Evolutionary conservation across 441 rosid species (phyloP), one percentile per base, ranked within the genome.

Genomic region (Eutrema salsugineum): DNA sequence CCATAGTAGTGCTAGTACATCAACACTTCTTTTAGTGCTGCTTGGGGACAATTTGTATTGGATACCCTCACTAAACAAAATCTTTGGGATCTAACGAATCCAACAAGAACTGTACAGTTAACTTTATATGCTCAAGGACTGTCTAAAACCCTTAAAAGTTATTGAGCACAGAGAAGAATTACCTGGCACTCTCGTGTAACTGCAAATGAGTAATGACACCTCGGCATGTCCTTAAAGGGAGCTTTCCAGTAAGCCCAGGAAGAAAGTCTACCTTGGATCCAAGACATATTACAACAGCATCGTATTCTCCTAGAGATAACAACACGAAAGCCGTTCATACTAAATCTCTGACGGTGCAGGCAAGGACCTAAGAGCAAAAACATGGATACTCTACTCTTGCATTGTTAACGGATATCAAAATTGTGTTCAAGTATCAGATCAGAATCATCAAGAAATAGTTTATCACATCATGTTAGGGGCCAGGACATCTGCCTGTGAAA

Each of bases 171-270:
- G 19, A 78, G 47, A 58, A 16, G 32, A 48, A 51, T 68, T 78
- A 91, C 99, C 88, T 70, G 40, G 65, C 42, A 70, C 72, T 36
- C 53, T 75, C 80, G 53, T 88, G 83, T 72, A 90, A 86, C 61
- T 86, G 85, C 79, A 91, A 42, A 68, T 85, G 89, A 63, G 91
- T 83, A 60, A 94, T 80, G 54, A 90, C 87, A 44, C 97, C 99
- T 75, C 99, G 82, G 79, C 97, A 94, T 75, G 90, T 86, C 83
- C 99, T 87, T 75, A 91, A 80, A 53, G 97, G 97, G 77, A 94
- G 94, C 79, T 70, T 94, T 49, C 97, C 97, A 16, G 87, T 80
- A 66, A 94, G 88, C 76, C 87, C 90, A 0, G 89, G 84, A 61
- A 91, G 85, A 19, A 58, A 58, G 30, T 36, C 14, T 57, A 85